Evolutionary conservation across 148 eudicot genomes (phyloP).

Genomic region (Tetragonia tetragonoides): DNA sequence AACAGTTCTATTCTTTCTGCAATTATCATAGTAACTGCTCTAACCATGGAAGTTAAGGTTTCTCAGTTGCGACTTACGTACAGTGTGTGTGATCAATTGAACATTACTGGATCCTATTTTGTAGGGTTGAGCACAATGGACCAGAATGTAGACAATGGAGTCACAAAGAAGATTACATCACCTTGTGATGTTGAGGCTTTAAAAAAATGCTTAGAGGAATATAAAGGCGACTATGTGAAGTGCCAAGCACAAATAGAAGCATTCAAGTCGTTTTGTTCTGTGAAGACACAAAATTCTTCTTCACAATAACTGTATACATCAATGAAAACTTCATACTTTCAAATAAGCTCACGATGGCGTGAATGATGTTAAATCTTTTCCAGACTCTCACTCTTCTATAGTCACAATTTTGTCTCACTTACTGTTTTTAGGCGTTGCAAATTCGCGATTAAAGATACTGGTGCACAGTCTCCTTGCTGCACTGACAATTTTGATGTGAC

Average conservation of each 20-base stretch:
- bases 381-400: not conserved
- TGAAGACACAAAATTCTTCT: constrained; percentile 40
- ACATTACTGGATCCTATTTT: not conserved
- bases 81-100: not conserved
- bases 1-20: too few relatives aligned
- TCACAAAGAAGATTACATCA: constrained; percentile 51
- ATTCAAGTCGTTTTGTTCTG: constrained; percentile 70
- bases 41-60: too few relatives aligned
- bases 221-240: constrained; percentile 76
- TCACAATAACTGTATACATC: not conserved
- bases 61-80: not conserved
- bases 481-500: not conserved
- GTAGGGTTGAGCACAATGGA: constrained; percentile 34
- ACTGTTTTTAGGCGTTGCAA: not conserved
- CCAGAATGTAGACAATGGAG: constrained; percentile 25
- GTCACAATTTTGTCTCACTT: not conserved
- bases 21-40: too few relatives aligned
- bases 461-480: not conserved
- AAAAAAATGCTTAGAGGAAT: constrained; percentile 81
- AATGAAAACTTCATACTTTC: not conserved
- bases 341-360: too few relatives aligned
- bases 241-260: constrained; percentile 87
- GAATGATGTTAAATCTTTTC: not conserved
- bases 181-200: constrained; percentile 81
- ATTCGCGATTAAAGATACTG: not conserved